Conservation (phyloP, 2,329 filamentous ascomycete genomes). For the Catunica adiposa region DNA sequence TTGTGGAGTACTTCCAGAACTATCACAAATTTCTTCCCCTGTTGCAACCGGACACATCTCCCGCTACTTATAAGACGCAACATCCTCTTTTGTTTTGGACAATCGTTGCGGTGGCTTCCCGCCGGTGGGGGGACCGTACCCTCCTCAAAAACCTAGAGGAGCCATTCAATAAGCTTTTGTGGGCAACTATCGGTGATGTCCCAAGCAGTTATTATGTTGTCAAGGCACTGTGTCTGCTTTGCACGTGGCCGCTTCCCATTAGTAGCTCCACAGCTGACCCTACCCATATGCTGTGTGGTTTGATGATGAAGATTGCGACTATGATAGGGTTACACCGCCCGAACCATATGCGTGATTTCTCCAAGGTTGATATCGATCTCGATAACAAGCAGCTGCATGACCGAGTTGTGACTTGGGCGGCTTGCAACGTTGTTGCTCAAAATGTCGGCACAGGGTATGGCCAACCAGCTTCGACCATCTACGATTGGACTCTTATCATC, state of each 20-base stretch:
- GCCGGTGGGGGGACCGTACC: slow-evolving; percentile 49
- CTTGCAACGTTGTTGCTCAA: slow-evolving; percentile 71
- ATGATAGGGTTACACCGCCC: slow-evolving; percentile 69
- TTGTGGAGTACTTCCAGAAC: slow-evolving; percentile 56
- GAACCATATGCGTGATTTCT: slow-evolving; percentile 71
- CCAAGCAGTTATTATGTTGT: slow-evolving; percentile 67
- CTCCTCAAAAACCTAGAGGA: slow-evolving; percentile 53
- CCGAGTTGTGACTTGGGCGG: slow-evolving; percentile 65
- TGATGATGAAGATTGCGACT: slow-evolving; percentile 78
- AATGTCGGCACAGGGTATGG: slow-evolving; percentile 70
- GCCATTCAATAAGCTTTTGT: slow-evolving; percentile 53
- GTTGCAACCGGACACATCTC: slow-evolving; percentile 46
- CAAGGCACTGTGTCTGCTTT: slow-evolving; percentile 64
- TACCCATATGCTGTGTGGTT: slow-evolving; percentile 64
- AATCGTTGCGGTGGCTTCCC: slow-evolving; percentile 57
- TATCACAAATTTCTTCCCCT: slow-evolving; percentile 70
- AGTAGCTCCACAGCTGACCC: slow-evolving; percentile 66
- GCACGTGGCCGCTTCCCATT: slow-evolving; percentile 70
- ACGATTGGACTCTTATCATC: slow-evolving; percentile 56
- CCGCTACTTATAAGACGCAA: slow-evolving; percentile 61
- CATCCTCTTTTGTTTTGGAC: slow-evolving; percentile 76
- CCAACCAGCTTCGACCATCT: slow-evolving; percentile 61
- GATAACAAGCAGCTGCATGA: slow-evolving; percentile 67
- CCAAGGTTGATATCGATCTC: slow-evolving; percentile 54
- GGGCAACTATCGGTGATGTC: slow-evolving; percentile 61